phyloP scores from a whole-genome alignment of 371 early-diverging fungal genomes.

The Parasitella parasitica region DNA sequence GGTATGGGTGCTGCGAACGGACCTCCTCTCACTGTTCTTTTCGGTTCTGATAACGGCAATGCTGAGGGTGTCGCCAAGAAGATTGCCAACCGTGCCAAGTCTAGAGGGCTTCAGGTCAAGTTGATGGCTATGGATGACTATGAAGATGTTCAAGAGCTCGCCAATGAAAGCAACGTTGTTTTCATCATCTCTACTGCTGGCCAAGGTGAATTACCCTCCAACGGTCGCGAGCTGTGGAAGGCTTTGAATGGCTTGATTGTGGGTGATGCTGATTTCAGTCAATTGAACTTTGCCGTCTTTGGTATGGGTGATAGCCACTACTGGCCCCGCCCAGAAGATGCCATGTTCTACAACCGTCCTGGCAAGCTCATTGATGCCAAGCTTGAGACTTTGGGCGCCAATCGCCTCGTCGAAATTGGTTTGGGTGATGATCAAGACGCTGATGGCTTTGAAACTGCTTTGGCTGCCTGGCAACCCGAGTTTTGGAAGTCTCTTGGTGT shows the following conservation, averaged over 20 bases:
- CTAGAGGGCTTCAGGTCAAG: constrained; percentile 74
- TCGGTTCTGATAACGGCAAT: constrained; percentile 91
- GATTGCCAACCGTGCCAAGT: constrained; percentile 75
- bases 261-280: constrained; percentile 67
- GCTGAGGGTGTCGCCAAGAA: constrained; percentile 85
- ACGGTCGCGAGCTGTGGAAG: constrained; percentile 87
- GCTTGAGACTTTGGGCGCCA: constrained; percentile 75
- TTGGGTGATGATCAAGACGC: constrained; percentile 93
- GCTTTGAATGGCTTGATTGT: constrained; percentile 51
- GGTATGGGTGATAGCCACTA: constrained; percentile 93
- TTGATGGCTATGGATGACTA: constrained; percentile 82
- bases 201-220: constrained; percentile 94
- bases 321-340: constrained; percentile 92
- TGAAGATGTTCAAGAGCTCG: constrained; percentile 72
- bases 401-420: constrained; percentile 62
- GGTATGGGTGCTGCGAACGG: constrained; percentile 70
- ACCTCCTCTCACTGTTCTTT: constrained; percentile 81
- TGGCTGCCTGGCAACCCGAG: constrained; percentile 73
- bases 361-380: constrained; percentile 83
- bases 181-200: constrained; percentile 87
- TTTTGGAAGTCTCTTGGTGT: constrained; percentile 85
- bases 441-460: constrained; percentile 87
- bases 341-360: constrained; percentile 87
- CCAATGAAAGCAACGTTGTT: constrained; percentile 72
- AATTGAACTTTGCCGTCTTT: constrained; percentile 78